A percentile compares a stretch with the other conserved stretches of the same genome.
Evolutionary conservation across 176 grass and related monocot species (phyloP).

Genomic region (Neostapfia colusana): DNA sequence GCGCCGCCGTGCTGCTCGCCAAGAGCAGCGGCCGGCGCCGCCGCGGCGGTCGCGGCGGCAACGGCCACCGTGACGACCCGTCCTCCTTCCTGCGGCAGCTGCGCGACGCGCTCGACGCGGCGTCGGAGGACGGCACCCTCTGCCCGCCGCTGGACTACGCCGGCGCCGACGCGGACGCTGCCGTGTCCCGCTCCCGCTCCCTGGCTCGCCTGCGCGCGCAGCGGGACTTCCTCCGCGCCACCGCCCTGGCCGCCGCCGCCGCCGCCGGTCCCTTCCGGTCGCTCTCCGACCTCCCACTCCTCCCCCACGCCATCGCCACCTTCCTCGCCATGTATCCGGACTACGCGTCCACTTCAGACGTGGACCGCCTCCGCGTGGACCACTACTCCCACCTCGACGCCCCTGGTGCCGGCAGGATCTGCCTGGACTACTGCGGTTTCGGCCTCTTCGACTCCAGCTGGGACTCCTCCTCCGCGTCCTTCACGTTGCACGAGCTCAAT

Average conservation of each 20-base stretch:
- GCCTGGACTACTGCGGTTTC: constrained; percentile 96
- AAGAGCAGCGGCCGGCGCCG: constrained; percentile 59
- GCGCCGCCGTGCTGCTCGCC: constrained; percentile 73
- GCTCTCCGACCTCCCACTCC: constrained; percentile 60
- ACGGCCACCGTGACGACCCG: constrained; percentile 36
- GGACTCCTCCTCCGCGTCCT: constrained; percentile 75
- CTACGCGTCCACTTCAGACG: constrained; percentile 65
- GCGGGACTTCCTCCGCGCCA: constrained; percentile 87
- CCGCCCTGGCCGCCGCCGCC: constrained; percentile 66
- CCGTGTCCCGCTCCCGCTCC: constrained; percentile 77
- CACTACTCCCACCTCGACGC: constrained; percentile 87
- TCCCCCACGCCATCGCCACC: constrained; percentile 61
- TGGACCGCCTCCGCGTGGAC: constrained; percentile 72
- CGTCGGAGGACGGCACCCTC: constrained; percentile 75
- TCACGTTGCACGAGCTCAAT: constrained; percentile 86
- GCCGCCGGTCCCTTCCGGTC: constrained; percentile 62
- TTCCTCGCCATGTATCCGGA: constrained; percentile 97
- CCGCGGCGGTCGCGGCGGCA: constrained; percentile 10
- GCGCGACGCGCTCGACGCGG: constrained; percentile 74
- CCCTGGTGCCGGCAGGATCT: constrained; percentile 58
- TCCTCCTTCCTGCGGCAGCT: constrained; percentile 67
- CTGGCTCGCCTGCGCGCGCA: constrained; percentile 88
- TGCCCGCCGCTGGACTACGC: constrained; percentile 55
- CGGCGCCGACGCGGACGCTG: constrained; percentile 48
- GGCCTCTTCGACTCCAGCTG: constrained; percentile 82